Percentiles rank a stretch among this genome's conserved stretches.
These are phyloP conservation scores for Plasmodium knowlesi DNA, from an alignment of 169 alveolate species.

Conservation along the genomic window DNA sequence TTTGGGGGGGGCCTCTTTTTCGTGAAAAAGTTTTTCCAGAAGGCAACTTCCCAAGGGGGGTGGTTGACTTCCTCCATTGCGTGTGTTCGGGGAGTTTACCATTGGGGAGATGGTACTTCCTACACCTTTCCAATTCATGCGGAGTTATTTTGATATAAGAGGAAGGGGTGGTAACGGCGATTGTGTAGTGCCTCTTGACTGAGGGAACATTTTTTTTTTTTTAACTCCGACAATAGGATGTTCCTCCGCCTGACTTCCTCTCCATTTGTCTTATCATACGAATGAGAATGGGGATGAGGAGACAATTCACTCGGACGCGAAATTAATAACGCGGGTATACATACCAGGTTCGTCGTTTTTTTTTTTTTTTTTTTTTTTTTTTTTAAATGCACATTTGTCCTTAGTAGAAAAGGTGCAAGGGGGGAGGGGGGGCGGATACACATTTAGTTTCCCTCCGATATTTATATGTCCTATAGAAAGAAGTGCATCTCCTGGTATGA, in stretches of 20 bases:
- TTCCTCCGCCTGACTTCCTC: not conserved
- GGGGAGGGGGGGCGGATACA: not conserved
- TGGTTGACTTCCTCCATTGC: not conserved
- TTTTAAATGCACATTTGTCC: not conserved
- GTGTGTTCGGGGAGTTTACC: not conserved
- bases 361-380: conserved; percentile 1
- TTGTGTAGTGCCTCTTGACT: not conserved
- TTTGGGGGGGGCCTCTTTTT: not conserved
- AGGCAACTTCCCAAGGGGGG: not conserved
- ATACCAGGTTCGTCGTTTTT: not conserved
- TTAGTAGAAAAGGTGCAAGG: not conserved
- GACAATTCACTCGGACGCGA: not conserved
- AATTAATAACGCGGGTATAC: not conserved
- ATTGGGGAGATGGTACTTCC: not conserved
- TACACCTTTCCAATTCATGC: not conserved
- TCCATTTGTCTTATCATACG: not conserved
- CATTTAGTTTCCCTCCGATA: not conserved
- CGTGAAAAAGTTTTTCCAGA: conserved; percentile 31
- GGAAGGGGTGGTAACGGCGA: not conserved
- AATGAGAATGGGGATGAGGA: not conserved
- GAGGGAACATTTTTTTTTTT: not conserved
- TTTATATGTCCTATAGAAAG: not conserved
- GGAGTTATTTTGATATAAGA: not conserved
- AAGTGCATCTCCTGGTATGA: not conserved
- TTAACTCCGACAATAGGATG: not conserved